Conservation (phyloP, 176 grass and related monocot species). For the Eragrostis nindensis region DNA sequence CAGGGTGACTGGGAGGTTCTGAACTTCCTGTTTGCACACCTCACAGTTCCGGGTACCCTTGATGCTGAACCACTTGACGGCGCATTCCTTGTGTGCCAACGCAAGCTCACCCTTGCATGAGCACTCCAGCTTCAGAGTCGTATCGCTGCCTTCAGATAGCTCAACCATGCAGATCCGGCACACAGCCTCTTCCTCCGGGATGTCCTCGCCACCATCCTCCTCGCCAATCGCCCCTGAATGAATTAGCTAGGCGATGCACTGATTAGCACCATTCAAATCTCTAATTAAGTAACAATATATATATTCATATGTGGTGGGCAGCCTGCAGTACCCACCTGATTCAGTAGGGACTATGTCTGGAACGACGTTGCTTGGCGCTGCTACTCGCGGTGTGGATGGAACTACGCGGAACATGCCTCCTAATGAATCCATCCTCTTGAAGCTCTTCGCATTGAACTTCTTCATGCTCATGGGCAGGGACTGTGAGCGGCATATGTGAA, state of each 20-base stretch:
- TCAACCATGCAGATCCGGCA: constrained; percentile 93
- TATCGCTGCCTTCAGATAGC: constrained; percentile 73
- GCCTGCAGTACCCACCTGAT: constrained; percentile 47
- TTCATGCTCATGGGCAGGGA: constrained; percentile 80
- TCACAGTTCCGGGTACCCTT: constrained; percentile 83
- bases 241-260: neutral
- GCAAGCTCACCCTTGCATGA: constrained; percentile 87
- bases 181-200: constrained; percentile 88
- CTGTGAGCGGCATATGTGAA: constrained; percentile 65
- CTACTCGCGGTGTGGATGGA: constrained; percentile 42
- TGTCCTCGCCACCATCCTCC: constrained; percentile 64
- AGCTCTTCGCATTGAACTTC: constrained; percentile 52
- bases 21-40: constrained; percentile 80
- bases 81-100: constrained; percentile 76
- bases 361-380: constrained; percentile 14
- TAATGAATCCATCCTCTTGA: constrained; percentile 87
- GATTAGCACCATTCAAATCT: constrained; percentile 1
- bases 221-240: constrained; percentile 27
- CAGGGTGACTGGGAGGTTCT: constrained; percentile 89
- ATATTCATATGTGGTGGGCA: too few relatives aligned
- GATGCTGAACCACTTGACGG: constrained; percentile 94
- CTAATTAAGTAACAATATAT: neutral
- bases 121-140: constrained; percentile 69
- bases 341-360: constrained; percentile 56
- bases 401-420: constrained; percentile 79